Evolutionary conservation across 2,329 filamentous ascomycete species (phyloP).

Genomic region (Trichoderma brevicompactum): DNA sequence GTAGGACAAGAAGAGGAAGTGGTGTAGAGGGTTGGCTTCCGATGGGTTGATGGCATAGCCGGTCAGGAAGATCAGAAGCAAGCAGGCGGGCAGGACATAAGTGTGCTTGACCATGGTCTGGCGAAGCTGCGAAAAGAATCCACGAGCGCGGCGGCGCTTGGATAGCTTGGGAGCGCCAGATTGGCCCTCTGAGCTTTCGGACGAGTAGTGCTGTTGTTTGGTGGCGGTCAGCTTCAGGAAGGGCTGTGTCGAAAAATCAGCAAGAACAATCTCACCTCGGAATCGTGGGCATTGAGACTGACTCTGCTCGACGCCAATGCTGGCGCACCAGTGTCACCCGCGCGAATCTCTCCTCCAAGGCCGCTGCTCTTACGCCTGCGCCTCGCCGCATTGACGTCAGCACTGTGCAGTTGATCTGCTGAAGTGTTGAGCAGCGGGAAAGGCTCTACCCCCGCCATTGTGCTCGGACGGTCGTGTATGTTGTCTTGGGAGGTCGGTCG

Average conservation of each 20-base stretch:
- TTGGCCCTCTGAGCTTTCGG: conserved; percentile 5
- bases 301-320: conserved; percentile 58
- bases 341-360: conserved; percentile 56
- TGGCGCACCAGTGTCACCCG: conserved; percentile 60
- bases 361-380: conserved; percentile 62
- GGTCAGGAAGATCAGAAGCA: conserved; percentile 65
- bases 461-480: background rate
- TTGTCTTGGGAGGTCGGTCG: conserved; percentile 4
- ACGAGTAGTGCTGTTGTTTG: conserved; percentile 20
- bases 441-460: conserved; percentile 56
- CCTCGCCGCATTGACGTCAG: conserved; percentile 46
- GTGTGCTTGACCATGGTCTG: conserved; percentile 65
- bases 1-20: conserved; percentile 91
- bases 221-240: conserved; percentile 9
- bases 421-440: conserved; percentile 60
- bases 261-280: conserved; percentile 28
- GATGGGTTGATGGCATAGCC: conserved; percentile 77
- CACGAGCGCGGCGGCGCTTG: conserved; percentile 60
- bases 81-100: conserved; percentile 67
- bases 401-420: conserved; percentile 53
- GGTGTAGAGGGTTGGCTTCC: conserved; percentile 76
- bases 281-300: conserved; percentile 44
- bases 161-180: conserved; percentile 46
- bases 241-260: conserved; percentile 21
- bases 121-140: conserved; percentile 52